Evolutionary conservation across 176 grass and related monocot species (phyloP).

Genomic region (Phoenix roebelenii): DNA sequence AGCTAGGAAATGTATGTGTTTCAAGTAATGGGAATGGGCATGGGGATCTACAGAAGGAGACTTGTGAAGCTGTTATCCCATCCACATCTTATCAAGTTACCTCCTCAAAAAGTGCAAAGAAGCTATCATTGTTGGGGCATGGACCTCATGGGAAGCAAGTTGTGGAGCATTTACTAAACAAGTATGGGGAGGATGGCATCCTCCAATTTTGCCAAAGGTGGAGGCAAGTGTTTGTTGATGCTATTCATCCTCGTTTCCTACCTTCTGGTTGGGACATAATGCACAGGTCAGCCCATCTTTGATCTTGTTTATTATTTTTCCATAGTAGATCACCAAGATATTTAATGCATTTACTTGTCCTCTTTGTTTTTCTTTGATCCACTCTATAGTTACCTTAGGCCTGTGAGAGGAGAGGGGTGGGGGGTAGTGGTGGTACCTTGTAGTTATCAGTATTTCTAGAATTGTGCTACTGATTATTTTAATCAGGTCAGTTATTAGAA

Average conservation of each 20-base stretch:
- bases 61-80: not conserved
- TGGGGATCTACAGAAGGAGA: constrained; percentile 16
- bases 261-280: constrained; percentile 86
- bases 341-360: too few relatives aligned
- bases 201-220: constrained; percentile 72
- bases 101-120: constrained; percentile 40
- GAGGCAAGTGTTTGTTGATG: constrained; percentile 83
- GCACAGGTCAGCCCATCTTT: constrained; percentile 47
- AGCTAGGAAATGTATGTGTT: constrained; percentile 10
- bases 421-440: too few relatives aligned
- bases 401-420: too few relatives aligned
- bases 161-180: constrained; percentile 56
- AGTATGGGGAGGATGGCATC: constrained; percentile 54
- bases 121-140: constrained; percentile 66
- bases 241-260: constrained; percentile 60
- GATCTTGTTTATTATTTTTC: not conserved
- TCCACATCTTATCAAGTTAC: constrained; percentile 21
- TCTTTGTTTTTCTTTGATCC: too few relatives aligned
- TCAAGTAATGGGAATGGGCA: constrained; percentile 18
- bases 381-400: too few relatives aligned
- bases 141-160: constrained; percentile 86
- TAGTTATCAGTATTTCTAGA: too few relatives aligned
- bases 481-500: too few relatives aligned
- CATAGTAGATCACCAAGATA: not conserved
- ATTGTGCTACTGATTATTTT: too few relatives aligned